Base-by-base conservation (phyloP, 345 rosid species). In the Eutrema yunnanense region DNA sequence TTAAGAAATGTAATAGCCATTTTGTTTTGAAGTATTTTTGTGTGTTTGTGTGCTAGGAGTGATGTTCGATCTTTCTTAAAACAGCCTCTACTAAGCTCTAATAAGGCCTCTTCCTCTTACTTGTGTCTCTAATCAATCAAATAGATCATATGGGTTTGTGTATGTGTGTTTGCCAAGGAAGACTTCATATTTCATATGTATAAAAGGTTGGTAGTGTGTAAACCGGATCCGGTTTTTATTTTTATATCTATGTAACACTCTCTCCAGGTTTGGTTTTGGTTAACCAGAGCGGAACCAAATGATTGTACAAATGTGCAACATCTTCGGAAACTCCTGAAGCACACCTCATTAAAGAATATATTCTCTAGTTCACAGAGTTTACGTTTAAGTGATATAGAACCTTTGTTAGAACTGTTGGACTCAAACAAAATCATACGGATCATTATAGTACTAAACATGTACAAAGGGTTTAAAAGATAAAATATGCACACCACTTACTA, bases 51-150 rank as follows among this genome's bases (percentile, higher is more conserved):
- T 61, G 69, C 34, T 67, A 75, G 67, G 57, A 68, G 71, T 53
- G 62, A 67, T 69, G 58, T 41, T 66, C 7, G 49, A 75, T 61
- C 74, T 50, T 71, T 58, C 60, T 48, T 46, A 10, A 47, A 62
- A 62, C 53, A 62, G 74, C 66, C 60, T 54, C 74, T 62, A 55
- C 52, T 61, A 67, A 50, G 73, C 30, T 76, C 61, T 64, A 71
- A 77, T 77, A 77, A 77, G 76, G 80, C 76, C 7, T 63, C 66
- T 66, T 65, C 52, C 71, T 54, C 69, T 68, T 69, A 42, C 60
- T 16, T 38, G 34, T 57, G 44, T 63, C 59, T 62, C 65, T 41
- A 71, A 64, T 71, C 72, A 65, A 47, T 53, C 34, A 42, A 47
- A 32, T 55, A 11, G 32, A 56, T 4, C n/a, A 57, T 32, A 36